A percentile compares a stretch with the other conserved stretches of the same genome.
phyloP scores from a whole-genome alignment of 1,139 yeast genomes.

The Geotrichum histeridarum region DNA sequence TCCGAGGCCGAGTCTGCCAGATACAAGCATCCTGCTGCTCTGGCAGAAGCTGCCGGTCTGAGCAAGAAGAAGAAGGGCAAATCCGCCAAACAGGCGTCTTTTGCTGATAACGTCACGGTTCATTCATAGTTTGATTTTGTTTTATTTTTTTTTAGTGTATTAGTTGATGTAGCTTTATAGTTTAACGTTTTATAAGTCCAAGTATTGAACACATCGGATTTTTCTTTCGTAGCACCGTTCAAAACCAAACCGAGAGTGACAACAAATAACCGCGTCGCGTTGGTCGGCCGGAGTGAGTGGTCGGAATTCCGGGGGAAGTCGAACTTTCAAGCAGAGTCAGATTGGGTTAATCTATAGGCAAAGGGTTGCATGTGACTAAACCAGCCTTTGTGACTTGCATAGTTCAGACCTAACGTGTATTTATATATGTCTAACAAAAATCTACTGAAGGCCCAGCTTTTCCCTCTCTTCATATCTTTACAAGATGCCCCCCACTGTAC shows the following conservation, averaged over 20 bases:
- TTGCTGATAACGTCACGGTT: constrained; percentile 4
- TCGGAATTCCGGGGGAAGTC: too few relatives aligned
- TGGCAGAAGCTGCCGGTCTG: background rate
- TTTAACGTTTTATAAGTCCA: too few relatives aligned
- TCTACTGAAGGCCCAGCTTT: too few relatives aligned
- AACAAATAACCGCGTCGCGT: background rate
- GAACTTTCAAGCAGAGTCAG: too few relatives aligned
- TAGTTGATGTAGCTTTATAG: background rate
- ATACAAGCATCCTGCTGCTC: constrained; percentile 9
- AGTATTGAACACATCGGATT: too few relatives aligned
- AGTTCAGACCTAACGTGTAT: too few relatives aligned
- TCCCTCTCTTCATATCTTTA: too few relatives aligned
- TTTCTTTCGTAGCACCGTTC: background rate
- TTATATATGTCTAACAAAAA: too few relatives aligned
- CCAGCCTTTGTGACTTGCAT: too few relatives aligned
- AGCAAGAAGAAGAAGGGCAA: constrained; percentile 7
- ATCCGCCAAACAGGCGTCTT: constrained; percentile 7
- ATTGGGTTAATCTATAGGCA: too few relatives aligned
- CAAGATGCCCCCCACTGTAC: background rate
- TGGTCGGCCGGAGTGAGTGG: too few relatives aligned
- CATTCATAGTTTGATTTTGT: background rate
- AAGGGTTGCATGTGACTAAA: too few relatives aligned
- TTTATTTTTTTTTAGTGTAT: background rate
- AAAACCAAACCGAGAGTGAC: background rate
- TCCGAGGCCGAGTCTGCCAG: constrained; percentile 13